Percentiles rank a stretch among this genome's conserved stretches.
These are phyloP conservation scores for Hermanozyma aechmeae DNA, from an alignment of 805 yeast genomes.

Conservation along the genomic window DNA sequence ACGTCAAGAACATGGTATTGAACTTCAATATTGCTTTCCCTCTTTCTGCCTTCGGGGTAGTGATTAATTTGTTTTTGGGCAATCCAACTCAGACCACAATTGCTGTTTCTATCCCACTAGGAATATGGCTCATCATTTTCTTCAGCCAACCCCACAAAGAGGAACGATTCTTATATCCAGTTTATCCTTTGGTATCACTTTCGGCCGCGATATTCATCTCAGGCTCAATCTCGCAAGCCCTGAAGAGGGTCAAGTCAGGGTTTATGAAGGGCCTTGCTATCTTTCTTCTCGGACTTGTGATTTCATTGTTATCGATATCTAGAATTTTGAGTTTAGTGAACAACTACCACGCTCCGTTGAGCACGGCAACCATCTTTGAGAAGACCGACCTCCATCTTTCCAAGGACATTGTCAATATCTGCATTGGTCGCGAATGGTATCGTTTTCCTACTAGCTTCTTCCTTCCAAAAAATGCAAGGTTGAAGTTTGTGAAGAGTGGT, in stretches of 20 bases:
- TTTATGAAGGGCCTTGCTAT: no score
- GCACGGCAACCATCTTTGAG: no score
- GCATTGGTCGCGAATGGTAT: constrained; percentile 95
- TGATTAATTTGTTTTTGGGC: constrained; percentile 13
- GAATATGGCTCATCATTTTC: constrained; percentile 53
- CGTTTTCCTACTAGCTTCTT: constrained; percentile 86
- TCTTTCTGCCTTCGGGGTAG: constrained; percentile 25
- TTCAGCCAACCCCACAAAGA: constrained; percentile 82
- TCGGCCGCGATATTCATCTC: constrained; percentile 47
- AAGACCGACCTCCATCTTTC: no score
- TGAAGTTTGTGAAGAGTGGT: constrained; percentile 64
- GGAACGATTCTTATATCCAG: constrained; percentile 82
- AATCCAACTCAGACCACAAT: not conserved
- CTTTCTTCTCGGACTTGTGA: no score
- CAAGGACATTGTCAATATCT: constrained; percentile 45
- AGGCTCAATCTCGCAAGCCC: no score
- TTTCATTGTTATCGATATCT: constrained; percentile 22
- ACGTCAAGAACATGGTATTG: constrained; percentile 54
- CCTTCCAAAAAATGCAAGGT: constrained; percentile 52
- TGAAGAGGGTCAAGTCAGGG: no score
- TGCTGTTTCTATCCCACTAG: constrained; percentile 5
- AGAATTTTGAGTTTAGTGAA: constrained; percentile 52
- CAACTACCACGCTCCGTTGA: constrained; percentile 69
- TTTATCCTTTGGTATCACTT: constrained; percentile 60
- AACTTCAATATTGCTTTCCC: constrained; percentile 56